Percentiles rank a stretch among this genome's conserved stretches.
phyloP scores from a whole-genome alignment of 2,329 filamentous ascomycete genomes.

The Stemphylium vesicarium region DNA sequence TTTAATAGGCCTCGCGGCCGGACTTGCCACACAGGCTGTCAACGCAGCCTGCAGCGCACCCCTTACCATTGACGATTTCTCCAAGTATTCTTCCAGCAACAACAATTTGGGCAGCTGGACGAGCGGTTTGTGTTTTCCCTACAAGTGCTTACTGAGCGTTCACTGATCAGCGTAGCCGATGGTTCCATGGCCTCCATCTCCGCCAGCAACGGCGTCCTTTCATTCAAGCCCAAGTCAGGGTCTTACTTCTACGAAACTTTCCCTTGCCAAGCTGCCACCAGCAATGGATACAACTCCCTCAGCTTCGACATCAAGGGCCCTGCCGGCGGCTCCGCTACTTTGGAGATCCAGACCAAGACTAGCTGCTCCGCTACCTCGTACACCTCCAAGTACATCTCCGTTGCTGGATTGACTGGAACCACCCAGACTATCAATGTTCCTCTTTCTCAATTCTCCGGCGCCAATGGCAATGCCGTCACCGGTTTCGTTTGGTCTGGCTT shows the following conservation, averaged over 20 bases:
- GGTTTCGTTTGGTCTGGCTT: slow-evolving; percentile 55
- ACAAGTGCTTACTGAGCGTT: too few relatives aligned
- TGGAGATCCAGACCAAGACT: slow-evolving; percentile 59
- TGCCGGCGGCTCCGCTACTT: slow-evolving; percentile 47
- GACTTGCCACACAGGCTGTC: slow-evolving; percentile 31
- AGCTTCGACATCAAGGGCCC: slow-evolving; percentile 58
- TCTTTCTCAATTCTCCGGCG: slow-evolving; percentile 57
- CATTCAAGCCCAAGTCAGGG: slow-evolving; percentile 56
- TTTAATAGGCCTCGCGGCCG: slow-evolving; percentile 44
- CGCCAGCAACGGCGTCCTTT: slow-evolving; percentile 53
- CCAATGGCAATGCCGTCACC: slow-evolving; percentile 58
- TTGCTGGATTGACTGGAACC: slow-evolving; percentile 58
- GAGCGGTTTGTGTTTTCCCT: slow-evolving; percentile 34
- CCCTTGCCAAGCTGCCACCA: slow-evolving; percentile 54
- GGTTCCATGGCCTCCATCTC: slow-evolving; percentile 55
- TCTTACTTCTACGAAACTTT: slow-evolving; percentile 65
- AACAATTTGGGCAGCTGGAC: slow-evolving; percentile 47
- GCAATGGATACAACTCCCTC: slow-evolving; percentile 56
- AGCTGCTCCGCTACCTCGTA: slow-evolving; percentile 52
- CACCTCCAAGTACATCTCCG: slow-evolving; percentile 53
- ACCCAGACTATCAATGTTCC: slow-evolving; percentile 60
- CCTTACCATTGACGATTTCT: slow-evolving; percentile 50
- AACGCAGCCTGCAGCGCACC: slow-evolving; percentile 45
- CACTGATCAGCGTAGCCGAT: slow-evolving; percentile 53
- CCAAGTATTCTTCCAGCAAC: slow-evolving; percentile 44